Evolutionary conservation across 2,329 filamentous ascomycete genomes (phyloP), one percentile per base, ranked within the genome.

Genomic region (Cladobotryum mycophilum): DNA sequence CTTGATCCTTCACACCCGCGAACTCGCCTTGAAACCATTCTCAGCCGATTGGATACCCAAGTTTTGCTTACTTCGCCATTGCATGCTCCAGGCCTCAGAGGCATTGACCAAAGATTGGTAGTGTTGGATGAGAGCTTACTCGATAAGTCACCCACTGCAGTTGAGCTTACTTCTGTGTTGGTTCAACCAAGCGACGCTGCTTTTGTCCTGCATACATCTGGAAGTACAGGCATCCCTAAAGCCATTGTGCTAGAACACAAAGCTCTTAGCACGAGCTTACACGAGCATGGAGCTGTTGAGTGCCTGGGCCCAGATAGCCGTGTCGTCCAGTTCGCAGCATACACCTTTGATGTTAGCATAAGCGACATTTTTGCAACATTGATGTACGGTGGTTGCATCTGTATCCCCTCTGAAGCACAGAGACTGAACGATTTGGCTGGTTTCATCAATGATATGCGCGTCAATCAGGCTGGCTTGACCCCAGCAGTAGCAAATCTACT

Each of bases 131-230:
- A 11, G 6, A 14, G 18, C 18, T 18, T 37, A 22, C 34, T 37
- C 18, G 36, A 22, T 20, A 37, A 40, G 34, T 47, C 18, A 34
- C 36, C n/a, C n/a, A 17, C 12, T 25, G 8, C 15, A 18, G 18
- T 18, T 18, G 37, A 47, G 45, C 7, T 20, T 30, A 47, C 37
- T 33, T 40, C 20, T n/a, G 35, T 14, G 22, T 20, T 37, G 30
- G 18, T 46, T 34, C 25, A 47, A 5, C 22, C 46, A 22, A 18
- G 7, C n/a, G n/a, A 18, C 9, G 46, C 51, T 5, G 51, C 52
- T 11, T 58, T 57, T 46, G 35, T 56, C 1, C 38, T 57, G 13
- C 57, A 57, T 37, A 59, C 57, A 4, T 58, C 56, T 17, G 58
- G 57, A 9, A 53, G 45, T 18, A 59, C 58, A 3, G 56, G 57